Evolutionary conservation across 2,329 filamentous ascomycete species (phyloP), one percentile per base, ranked within the genome.

Genomic region (Cercospora sp.): DNA sequence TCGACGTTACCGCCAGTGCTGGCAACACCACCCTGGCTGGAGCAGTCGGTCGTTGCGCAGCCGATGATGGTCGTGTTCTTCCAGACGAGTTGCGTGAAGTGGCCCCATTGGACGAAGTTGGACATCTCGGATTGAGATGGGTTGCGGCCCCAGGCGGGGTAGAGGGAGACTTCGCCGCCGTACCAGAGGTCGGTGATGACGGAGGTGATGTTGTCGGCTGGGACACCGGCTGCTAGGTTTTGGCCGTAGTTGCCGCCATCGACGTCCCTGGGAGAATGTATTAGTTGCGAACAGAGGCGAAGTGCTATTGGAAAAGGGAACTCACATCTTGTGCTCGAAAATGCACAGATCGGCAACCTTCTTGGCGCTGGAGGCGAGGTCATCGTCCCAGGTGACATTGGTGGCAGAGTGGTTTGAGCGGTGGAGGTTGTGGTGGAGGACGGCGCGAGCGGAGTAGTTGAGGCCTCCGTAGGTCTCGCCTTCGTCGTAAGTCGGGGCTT

Each of bases 171-270:
- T 80, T 96, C 92, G 75, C 86, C 86, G 79, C 94, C 91, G 86
- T 97, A 97, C 92, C 94, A 97, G 81, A 90, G 84, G 79, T 93
- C 86, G 75, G 89, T 91, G 76, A 94, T 88, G 72, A 89, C 88
- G 71, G 86, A 83, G 65, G 88, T 87, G 69, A 91, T 83, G 48
- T 88, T 85, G 68, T 79, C 80, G 28, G 81, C 79, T 2, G 80
- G 76, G 69, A 87, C 84, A 70, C 89, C 84, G 68, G 90, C 89
- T 76, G 92, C 94, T 66, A 98, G 89, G 86, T 98, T 99, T 83
- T 98, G 94, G 55, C 94, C 94, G 77, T 94, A 96, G 57, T 85
- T 83, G 65, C 87, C 87, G 57, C 82, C 84, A 70, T 87, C 87
- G 59, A 61, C 18, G 23, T 64, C 62, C 51, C 62, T 64, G 7